Conservation (phyloP, 305 asterid genomes). For the Fraxinus sp. region DNA sequence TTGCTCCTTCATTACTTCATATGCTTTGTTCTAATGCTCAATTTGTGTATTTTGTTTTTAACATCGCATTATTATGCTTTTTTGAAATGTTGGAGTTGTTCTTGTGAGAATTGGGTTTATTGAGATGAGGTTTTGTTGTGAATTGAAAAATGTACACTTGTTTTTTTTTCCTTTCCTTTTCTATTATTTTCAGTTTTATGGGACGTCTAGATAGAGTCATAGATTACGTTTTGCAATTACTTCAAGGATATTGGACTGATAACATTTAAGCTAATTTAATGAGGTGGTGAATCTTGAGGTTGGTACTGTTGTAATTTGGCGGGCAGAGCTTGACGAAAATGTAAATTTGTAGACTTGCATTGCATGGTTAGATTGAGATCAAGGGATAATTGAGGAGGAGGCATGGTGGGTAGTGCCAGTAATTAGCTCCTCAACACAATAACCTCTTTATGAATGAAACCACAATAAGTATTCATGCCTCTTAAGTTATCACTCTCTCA, state of each 20-base stretch:
- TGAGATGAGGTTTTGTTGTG: slow-evolving; percentile 4
- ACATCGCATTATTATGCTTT: background rate
- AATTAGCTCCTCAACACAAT: background rate
- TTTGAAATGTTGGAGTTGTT: background rate
- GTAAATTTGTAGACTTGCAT: background rate
- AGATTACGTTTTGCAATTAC: background rate
- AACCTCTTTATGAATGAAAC: background rate
- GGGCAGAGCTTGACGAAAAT: slow-evolving; percentile 10
- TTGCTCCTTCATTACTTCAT: slow-evolving; percentile 2
- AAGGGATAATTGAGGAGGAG: background rate
- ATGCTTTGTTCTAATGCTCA: slow-evolving; percentile 14
- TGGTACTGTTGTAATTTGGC: slow-evolving; percentile 6
- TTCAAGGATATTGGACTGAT: slow-evolving; percentile 4
- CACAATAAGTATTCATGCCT: background rate
- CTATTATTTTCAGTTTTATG: slow-evolving; percentile 11
- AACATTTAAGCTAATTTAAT: background rate
- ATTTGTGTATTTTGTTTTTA: slow-evolving; percentile 7
- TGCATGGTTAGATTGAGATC: background rate
- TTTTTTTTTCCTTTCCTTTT: background rate
- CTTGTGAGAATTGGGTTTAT: background rate
- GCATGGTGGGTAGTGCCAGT: background rate
- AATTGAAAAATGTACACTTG: background rate
- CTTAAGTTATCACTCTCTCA: background rate
- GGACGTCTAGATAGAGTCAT: background rate
- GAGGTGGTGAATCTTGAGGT: background rate